Conservation (phyloP, 2,329 filamentous ascomycete genomes). For the Sporothrix variecibatus region DNA sequence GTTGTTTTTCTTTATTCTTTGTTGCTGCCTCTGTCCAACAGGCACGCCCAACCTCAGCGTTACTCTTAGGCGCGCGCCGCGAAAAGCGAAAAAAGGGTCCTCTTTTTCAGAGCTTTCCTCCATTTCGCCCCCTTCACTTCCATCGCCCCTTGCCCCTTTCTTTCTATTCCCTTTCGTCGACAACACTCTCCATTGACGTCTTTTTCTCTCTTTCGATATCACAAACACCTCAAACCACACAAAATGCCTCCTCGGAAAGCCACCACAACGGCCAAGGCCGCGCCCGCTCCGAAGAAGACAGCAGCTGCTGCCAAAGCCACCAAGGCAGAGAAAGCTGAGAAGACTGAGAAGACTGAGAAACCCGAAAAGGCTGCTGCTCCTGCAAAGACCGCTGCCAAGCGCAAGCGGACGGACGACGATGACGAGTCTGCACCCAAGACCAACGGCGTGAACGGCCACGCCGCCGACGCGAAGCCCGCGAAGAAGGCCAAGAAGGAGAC, state of each 20-base stretch:
- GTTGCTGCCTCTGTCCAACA: neutral
- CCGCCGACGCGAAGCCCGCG: conserved; percentile 32
- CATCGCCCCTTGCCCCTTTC: neutral
- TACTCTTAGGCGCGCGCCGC: conserved; percentile 15
- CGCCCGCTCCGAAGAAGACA: conserved; percentile 33
- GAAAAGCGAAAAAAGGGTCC: conserved; percentile 7
- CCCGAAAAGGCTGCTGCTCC: conserved; percentile 32
- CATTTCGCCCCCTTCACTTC: conserved; percentile 2
- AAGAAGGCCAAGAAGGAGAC: conserved; percentile 33
- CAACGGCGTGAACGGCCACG: conserved; percentile 24
- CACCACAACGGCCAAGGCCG: conserved; percentile 27
- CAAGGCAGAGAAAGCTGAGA: neutral
- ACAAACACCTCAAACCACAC: conserved; percentile 6
- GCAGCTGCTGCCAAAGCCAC: neutral
- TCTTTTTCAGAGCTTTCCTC: conserved; percentile 5
- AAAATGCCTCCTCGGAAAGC: conserved; percentile 29
- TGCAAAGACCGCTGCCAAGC: conserved; percentile 19
- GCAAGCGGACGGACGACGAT: conserved; percentile 26
- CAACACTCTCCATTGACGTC: neutral
- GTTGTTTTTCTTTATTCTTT: conserved; percentile 12
- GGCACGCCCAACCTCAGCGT: neutral
- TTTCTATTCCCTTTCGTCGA: neutral
- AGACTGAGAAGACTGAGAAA: conserved; percentile 26
- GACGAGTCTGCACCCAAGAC: conserved; percentile 28
- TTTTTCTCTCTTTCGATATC: neutral